These are phyloP conservation scores for Symmetrospora coprosmae DNA, from an alignment of 768 basidiomycete species.

Conservation along the genomic window DNA sequence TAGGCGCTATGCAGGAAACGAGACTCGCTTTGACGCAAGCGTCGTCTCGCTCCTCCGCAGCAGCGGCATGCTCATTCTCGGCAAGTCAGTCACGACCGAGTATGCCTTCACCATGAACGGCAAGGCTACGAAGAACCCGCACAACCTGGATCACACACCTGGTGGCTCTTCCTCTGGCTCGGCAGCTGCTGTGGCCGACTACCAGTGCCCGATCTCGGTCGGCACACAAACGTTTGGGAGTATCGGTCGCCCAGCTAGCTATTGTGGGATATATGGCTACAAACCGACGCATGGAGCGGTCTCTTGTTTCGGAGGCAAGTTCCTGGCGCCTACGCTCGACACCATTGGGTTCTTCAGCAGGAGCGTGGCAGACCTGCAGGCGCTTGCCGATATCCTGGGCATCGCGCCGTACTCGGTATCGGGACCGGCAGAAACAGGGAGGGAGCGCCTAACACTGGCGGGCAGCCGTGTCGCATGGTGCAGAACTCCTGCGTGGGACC, in stretches of 20 bases:
- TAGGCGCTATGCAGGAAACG: slow-evolving; percentile 31
- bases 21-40: slow-evolving; percentile 31
- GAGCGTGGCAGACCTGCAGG: slow-evolving; percentile 33
- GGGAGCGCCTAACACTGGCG: neutral
- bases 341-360: slow-evolving; percentile 35
- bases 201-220: slow-evolving; percentile 32
- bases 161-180: slow-evolving; percentile 36
- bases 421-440: neutral
- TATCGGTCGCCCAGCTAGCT: slow-evolving; percentile 35
- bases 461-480: neutral
- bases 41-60: slow-evolving; percentile 29
- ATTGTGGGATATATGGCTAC: slow-evolving; percentile 35
- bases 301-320: slow-evolving; percentile 34
- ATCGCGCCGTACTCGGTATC: slow-evolving; percentile 24
- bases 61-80: slow-evolving; percentile 34
- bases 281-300: slow-evolving; percentile 37
- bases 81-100: slow-evolving; percentile 33
- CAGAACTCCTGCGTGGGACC: slow-evolving; percentile 28
- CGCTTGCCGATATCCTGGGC: slow-evolving; percentile 30
- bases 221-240: slow-evolving; percentile 32
- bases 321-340: neutral
- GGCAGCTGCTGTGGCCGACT: slow-evolving; percentile 36
- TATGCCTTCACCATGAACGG: slow-evolving; percentile 33
- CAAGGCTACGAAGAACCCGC: slow-evolving; percentile 24
- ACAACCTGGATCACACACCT: slow-evolving; percentile 33